Conservation (phyloP, 2,329 filamentous ascomycete species). For the Coniochaeta prunicola region DNA sequence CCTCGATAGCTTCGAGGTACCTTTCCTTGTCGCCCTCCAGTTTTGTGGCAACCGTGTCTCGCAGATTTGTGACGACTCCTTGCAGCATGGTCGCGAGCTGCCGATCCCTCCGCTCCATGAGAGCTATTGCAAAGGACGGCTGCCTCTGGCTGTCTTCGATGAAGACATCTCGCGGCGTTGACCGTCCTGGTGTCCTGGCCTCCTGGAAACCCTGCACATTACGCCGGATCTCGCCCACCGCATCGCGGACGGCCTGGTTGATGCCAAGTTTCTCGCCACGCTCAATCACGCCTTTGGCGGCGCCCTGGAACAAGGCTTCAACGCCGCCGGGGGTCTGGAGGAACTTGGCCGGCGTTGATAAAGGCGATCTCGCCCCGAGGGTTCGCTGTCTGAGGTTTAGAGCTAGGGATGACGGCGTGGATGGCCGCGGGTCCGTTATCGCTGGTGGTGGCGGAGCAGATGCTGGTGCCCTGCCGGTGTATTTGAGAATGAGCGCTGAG, state of each 20-base stretch:
- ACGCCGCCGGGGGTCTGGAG: slow-evolving; percentile 50
- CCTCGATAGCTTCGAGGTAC: slow-evolving; percentile 46
- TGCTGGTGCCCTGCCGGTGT: slow-evolving; percentile 50
- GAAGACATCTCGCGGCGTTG: slow-evolving; percentile 22
- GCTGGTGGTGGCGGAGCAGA: neutral
- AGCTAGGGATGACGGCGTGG: slow-evolving; percentile 26
- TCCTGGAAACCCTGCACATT: slow-evolving; percentile 65
- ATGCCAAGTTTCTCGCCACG: slow-evolving; percentile 70
- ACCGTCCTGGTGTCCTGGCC: slow-evolving; percentile 32
- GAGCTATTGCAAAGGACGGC: slow-evolving; percentile 28
- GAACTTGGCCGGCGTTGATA: slow-evolving; percentile 39
- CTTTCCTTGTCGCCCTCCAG: slow-evolving; percentile 39
- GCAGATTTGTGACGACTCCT: slow-evolving; percentile 56
- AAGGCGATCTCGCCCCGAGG: slow-evolving; percentile 33
- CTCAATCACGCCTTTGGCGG: slow-evolving; percentile 67
- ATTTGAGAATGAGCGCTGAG: slow-evolving; percentile 60
- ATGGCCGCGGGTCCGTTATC: slow-evolving; percentile 14
- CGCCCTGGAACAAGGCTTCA: slow-evolving; percentile 67
- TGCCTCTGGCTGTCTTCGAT: slow-evolving; percentile 9
- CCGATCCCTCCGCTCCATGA: slow-evolving; percentile 58
- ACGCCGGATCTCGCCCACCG: slow-evolving; percentile 70
- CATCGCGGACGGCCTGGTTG: slow-evolving; percentile 73
- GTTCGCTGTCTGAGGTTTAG: slow-evolving; percentile 33
- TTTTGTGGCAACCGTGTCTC: slow-evolving; percentile 45
- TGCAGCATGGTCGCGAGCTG: slow-evolving; percentile 62